These are phyloP conservation scores for Beverwykella pulmonaria DNA, from an alignment of 495 filamentous ascomycete species.

Conservation along the genomic window DNA sequence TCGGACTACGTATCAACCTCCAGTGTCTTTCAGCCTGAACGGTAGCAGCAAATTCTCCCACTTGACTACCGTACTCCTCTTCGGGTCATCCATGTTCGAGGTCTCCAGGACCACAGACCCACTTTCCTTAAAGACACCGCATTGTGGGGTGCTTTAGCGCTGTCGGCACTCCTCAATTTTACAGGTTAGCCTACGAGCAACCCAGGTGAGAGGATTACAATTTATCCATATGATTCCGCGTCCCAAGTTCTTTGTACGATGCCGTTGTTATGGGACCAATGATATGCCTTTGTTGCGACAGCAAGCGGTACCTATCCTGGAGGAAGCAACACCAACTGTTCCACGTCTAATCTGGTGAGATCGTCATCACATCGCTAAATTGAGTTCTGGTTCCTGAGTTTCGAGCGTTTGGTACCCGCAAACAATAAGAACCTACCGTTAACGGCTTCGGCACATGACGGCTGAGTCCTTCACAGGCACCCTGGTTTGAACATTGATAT, in stretches of 20 bases:
- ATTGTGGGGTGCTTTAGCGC: constrained; percentile 31
- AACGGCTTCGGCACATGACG: too few relatives aligned
- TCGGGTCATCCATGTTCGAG: constrained; percentile 10
- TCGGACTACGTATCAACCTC: not conserved
- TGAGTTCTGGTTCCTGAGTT: not conserved
- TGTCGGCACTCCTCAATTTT: not conserved
- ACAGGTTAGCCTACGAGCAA: not conserved
- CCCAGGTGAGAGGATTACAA: constrained; percentile 17
- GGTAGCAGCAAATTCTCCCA: not conserved
- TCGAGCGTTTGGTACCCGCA: not conserved
- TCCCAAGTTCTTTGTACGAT: not conserved
- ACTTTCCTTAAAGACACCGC: constrained; percentile 12
- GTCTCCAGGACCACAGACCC: constrained; percentile 1
- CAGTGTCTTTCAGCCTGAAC: constrained; percentile 26
- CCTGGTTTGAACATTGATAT: not conserved
- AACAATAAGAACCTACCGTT: not conserved
- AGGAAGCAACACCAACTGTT: not conserved
- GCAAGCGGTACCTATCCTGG: not conserved
- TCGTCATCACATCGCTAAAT: not conserved
- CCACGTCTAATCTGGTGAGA: not conserved
- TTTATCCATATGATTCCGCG: constrained; percentile 31
- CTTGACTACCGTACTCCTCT: not conserved
- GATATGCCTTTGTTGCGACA: not conserved
- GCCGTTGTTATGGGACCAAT: constrained; percentile 2
- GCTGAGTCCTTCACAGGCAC: too few relatives aligned